phyloP scores from a whole-genome alignment of 179 eudicot species.

The Beta lomatogona region DNA sequence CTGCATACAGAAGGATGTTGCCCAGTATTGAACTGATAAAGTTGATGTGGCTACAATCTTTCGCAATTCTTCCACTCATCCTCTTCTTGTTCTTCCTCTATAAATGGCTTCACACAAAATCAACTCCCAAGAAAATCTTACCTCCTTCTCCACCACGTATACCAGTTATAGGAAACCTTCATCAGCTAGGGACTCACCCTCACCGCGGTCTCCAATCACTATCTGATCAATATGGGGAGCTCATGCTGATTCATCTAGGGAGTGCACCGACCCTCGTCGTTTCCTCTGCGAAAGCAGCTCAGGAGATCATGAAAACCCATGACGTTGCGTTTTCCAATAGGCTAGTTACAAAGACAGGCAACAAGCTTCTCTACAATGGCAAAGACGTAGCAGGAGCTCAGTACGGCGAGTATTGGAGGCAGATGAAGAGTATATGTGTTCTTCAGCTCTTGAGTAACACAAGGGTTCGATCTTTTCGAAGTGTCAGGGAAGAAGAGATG shows the following conservation, averaged over 20 bases:
- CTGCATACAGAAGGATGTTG: too few relatives aligned
- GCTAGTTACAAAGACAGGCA: slow-evolving; percentile 9
- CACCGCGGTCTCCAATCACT: slow-evolving; percentile 46
- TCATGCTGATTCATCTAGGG: slow-evolving; percentile 53
- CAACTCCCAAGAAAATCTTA: slow-evolving; percentile 26
- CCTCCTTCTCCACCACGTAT: slow-evolving; percentile 60
- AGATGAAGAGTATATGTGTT: slow-evolving; percentile 40
- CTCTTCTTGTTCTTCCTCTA: slow-evolving; percentile 29
- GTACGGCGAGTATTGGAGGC: slow-evolving; percentile 47
- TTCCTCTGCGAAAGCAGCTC: slow-evolving; percentile 52
- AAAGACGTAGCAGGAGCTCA: slow-evolving; percentile 31
- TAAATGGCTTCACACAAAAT: slow-evolving; percentile 30
- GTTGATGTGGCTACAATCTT: slow-evolving; percentile 13
- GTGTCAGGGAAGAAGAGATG: slow-evolving; percentile 36
- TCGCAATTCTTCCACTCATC: slow-evolving; percentile 15
- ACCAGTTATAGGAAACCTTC: slow-evolving; percentile 59
- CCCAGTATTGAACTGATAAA: slow-evolving; percentile 17
- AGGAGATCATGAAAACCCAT: slow-evolving; percentile 39
- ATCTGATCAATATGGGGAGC: slow-evolving; percentile 40
- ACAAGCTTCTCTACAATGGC: slow-evolving; percentile 33
- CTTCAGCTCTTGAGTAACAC: slow-evolving; percentile 37
- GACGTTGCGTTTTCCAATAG: slow-evolving; percentile 34
- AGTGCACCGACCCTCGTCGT: slow-evolving; percentile 37
- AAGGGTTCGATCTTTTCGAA: slow-evolving; percentile 33
- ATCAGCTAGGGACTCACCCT: slow-evolving; percentile 50